Evolutionary conservation across 2,329 filamentous ascomycete genomes (phyloP), one percentile per base, ranked within the genome.

Genomic region (Sporothrix euskadiensis): DNA sequence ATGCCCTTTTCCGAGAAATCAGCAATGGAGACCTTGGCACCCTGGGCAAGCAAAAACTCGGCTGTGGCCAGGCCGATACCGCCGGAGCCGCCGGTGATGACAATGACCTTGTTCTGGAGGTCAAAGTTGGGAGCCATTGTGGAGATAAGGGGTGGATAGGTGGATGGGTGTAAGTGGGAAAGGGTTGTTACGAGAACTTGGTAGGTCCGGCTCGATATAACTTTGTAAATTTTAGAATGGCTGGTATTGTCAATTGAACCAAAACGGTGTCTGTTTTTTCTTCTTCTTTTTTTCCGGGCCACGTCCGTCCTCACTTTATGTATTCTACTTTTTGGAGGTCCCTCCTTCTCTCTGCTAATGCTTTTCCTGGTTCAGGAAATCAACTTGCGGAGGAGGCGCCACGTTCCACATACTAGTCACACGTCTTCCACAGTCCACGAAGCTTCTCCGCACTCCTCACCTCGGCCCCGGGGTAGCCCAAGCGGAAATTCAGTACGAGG

Each of bases 61-160:
- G 84, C 82, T 22, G 83, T 83, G 22, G 83, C 82, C 10, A 83
- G 80, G 32, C 85, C 85, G 69, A 86, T 86, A 22, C 85, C 85
- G 7, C 80, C 80, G 0, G 82, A 82, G 4, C 82, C 81, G 41
- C 85, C 85, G 9, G 84, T 85, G 57, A 87, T 78, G 74, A 82
- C 82, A 75, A 84, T 81, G 65, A 85, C 81, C 79, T 83, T 85
- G 76, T 61, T 70, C 14, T 49, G 22, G 44, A 69, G 57, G 16
- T 61, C 26, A 39, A 61, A 61, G 57, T 39, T 61, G 57, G 57
- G 57, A 16, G 57, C 57, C 57, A 61, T 61, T 61, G 30, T 61
- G 30, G 30, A 35, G 57, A 35, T 39, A 1, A 26, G 44, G 14
- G 3, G 14, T 4, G 41, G 7, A 19, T 19, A 19, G 52, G 52